phyloP scores from a whole-genome alignment of 371 early-diverging fungal genomes.

The Phascolomyces articulosus region DNA sequence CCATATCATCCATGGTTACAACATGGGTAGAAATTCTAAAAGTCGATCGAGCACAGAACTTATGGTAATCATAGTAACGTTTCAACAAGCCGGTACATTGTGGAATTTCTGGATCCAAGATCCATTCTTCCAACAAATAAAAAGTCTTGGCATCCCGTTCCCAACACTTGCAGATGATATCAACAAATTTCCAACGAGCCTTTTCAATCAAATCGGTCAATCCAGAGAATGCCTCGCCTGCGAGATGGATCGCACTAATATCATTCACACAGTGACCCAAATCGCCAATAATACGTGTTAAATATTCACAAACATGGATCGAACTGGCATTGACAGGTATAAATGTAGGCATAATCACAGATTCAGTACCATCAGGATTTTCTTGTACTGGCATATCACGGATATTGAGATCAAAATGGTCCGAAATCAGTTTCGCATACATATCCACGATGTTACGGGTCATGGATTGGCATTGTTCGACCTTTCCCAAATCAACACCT shows the following conservation, averaged over 20 bases:
- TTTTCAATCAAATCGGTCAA: slow-evolving; percentile 57
- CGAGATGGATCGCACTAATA: slow-evolving; percentile 56
- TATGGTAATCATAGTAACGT: slow-evolving; percentile 74
- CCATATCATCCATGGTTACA: slow-evolving; percentile 46
- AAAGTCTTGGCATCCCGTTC: slow-evolving; percentile 80
- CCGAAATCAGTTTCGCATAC: slow-evolving; percentile 60
- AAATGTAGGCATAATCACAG: slow-evolving; percentile 37
- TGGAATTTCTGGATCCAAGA: slow-evolving; percentile 71
- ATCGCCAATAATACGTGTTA: slow-evolving; percentile 56
- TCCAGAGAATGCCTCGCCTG: slow-evolving; percentile 59
- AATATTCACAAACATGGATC: slow-evolving; percentile 59
- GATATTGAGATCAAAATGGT: slow-evolving; percentile 55
- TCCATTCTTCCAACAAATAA: slow-evolving; percentile 86
- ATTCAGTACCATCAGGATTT: slow-evolving; percentile 26
- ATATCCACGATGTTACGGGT: slow-evolving; percentile 73
- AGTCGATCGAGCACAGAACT: slow-evolving; percentile 69
- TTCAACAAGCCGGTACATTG: slow-evolving; percentile 67
- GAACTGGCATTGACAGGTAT: slow-evolving; percentile 56
- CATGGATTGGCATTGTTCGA: slow-evolving; percentile 79
- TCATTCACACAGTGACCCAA: slow-evolving; percentile 64
- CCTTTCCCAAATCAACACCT: slow-evolving; percentile 69
- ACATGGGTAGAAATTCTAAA: slow-evolving; percentile 60
- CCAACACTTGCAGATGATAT: slow-evolving; percentile 59
- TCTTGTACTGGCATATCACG: slow-evolving; percentile 26
- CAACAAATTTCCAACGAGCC: slow-evolving; percentile 59